A percentile compares a stretch with the other conserved stretches of the same genome.
phyloP scores from a whole-genome alignment of 1,139 yeast species.

The Geotrichum restrictum region DNA sequence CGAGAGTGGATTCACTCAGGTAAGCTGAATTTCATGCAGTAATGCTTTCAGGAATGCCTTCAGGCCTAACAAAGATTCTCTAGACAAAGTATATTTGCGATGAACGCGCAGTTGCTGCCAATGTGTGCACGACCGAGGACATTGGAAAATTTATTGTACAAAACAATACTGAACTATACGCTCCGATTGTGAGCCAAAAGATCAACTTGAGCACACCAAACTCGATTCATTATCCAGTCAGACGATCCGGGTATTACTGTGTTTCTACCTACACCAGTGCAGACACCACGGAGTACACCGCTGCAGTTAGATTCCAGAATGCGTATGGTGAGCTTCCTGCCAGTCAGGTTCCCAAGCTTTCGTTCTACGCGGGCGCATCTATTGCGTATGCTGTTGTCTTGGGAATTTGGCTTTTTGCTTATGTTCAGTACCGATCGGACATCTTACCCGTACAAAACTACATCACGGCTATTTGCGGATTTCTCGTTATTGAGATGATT shows the following conservation, averaged over 20 bases:
- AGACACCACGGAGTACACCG: conserved; percentile 49
- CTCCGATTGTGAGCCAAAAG: conserved; percentile 55
- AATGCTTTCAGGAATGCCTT: conserved; percentile 21
- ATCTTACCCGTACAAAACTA: conserved; percentile 87
- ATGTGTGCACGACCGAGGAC: conserved; percentile 53
- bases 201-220: conserved; percentile 58
- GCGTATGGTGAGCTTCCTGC: conserved; percentile 89
- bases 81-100: conserved; percentile 67
- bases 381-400: conserved; percentile 77
- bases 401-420: conserved; percentile 79
- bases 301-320: conserved; percentile 75
- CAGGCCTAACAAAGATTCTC: not conserved
- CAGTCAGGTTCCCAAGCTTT: conserved; percentile 83
- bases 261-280: conserved; percentile 59
- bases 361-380: conserved; percentile 83
- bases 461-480: conserved; percentile 76
- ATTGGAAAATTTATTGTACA: conserved; percentile 60
- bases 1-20: conserved; percentile 21
- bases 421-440: conserved; percentile 81
- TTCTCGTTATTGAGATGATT: conserved; percentile 78
- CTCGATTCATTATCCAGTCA: conserved; percentile 59
- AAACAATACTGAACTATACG: conserved; percentile 43
- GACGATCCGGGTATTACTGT: conserved; percentile 86
- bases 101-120: conserved; percentile 55
- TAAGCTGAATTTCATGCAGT: not conserved